These are phyloP conservation scores for Isabelozyma gotoi DNA, from an alignment of 805 yeast genomes.

Conservation along the genomic window DNA sequence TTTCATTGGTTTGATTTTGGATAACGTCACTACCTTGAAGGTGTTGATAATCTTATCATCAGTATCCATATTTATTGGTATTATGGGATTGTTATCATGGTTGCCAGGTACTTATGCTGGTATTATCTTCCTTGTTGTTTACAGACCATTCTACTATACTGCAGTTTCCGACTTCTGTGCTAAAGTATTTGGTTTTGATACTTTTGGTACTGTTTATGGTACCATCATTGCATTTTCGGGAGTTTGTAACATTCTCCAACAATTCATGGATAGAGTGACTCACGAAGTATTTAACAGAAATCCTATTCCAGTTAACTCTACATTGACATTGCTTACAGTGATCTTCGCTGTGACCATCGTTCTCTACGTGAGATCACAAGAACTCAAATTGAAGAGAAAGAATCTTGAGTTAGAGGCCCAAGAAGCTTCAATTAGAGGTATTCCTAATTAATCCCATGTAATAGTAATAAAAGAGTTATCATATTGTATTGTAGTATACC, in stretches of 20 bases:
- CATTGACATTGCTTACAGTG: conserved; percentile 54
- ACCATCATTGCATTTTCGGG: conserved; percentile 82
- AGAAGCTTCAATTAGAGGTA: conserved; percentile 47
- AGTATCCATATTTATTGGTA: conserved; percentile 64
- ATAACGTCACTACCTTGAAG: conserved; percentile 63
- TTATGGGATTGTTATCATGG: conserved; percentile 64
- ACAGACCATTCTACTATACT: conserved; percentile 68
- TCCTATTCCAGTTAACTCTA: conserved; percentile 74
- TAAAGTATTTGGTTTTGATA: conserved; percentile 61
- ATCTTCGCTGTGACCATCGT: conserved; percentile 50
- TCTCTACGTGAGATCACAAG: conserved; percentile 42
- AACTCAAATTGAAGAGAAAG: conserved; percentile 44
- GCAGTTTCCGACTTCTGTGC: conserved; percentile 58
- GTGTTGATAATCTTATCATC: conserved; percentile 52
- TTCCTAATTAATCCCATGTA: conserved; percentile 38
- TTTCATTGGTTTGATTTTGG: conserved; percentile 77
- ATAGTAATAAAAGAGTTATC: conserved; percentile 1
- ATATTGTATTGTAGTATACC: not conserved
- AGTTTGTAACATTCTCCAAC: conserved; percentile 71
- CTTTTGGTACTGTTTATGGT: conserved; percentile 77
- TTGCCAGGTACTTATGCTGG: conserved; percentile 63
- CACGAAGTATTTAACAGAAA: conserved; percentile 67
- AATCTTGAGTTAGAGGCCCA: conserved; percentile 64
- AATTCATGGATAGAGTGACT: conserved; percentile 65
- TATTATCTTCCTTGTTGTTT: conserved; percentile 69